phyloP scores from a whole-genome alignment of 2,329 filamentous ascomycete species.

The Arachnomyces sp. region DNA sequence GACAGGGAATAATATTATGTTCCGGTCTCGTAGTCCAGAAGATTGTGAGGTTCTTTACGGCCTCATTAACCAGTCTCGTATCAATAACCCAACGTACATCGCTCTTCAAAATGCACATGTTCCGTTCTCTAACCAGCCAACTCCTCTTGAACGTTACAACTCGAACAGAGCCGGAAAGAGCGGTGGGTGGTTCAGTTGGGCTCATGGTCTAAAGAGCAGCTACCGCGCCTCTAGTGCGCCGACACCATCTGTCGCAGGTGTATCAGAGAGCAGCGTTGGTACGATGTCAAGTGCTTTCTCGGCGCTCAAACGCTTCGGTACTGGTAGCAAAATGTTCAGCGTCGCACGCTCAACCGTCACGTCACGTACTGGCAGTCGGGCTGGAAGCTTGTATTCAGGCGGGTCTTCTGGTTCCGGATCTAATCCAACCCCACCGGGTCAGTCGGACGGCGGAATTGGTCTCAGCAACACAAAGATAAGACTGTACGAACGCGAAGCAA shows the following conservation, averaged over 20 bases:
- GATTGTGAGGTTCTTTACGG: conserved; percentile 79
- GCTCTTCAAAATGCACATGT: conserved; percentile 63
- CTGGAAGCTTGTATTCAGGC: conserved; percentile 55
- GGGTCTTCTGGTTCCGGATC: conserved; percentile 29
- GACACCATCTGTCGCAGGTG: conserved; percentile 48
- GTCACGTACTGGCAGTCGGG: conserved; percentile 47
- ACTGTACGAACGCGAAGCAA: conserved; percentile 68
- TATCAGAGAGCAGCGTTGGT: conserved; percentile 68
- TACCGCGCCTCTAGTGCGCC: conserved; percentile 52
- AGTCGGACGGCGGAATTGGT: conserved; percentile 58
- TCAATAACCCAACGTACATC: conserved; percentile 89
- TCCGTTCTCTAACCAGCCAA: conserved; percentile 28
- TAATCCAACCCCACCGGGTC: conserved; percentile 45
- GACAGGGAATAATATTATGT: conserved; percentile 72
- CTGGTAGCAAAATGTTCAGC: conserved; percentile 68
- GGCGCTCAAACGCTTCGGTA: conserved; percentile 66
- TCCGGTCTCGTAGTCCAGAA: conserved; percentile 67
- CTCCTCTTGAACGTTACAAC: conserved; percentile 46
- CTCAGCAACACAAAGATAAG: conserved; percentile 69
- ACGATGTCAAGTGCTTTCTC: conserved; percentile 73
- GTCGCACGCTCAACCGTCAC: conserved; percentile 69
- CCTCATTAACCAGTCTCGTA: conserved; percentile 78
- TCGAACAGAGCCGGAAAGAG: conserved; percentile 35
- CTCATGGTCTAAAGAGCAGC: conserved; percentile 43
- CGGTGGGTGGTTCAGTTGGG: conserved; percentile 44